phyloP scores from a whole-genome alignment of 345 rosid species.

The Aegle marmelos region DNA sequence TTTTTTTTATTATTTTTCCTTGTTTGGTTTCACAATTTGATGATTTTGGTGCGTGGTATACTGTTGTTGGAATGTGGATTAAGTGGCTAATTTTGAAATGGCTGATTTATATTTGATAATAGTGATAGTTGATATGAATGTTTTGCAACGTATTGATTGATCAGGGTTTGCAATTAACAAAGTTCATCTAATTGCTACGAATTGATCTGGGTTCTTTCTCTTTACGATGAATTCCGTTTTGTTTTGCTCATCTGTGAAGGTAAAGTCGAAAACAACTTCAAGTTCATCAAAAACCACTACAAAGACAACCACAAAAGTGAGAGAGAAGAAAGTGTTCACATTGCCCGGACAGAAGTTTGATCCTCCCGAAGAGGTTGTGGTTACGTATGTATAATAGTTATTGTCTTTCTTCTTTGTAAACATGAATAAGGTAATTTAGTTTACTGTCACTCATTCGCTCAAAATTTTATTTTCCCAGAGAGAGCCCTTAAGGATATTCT shows the following conservation, averaged over 20 bases:
- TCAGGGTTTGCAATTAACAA: neutral
- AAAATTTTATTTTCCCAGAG: slow-evolving; percentile 48
- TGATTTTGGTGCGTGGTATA: slow-evolving; percentile 13
- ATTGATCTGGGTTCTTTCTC: neutral
- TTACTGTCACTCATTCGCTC: neutral
- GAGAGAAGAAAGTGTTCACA: slow-evolving; percentile 86
- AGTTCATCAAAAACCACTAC: slow-evolving; percentile 52
- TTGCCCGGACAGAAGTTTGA: slow-evolving; percentile 84
- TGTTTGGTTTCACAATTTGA: slow-evolving; percentile 8
- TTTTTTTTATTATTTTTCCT: neutral
- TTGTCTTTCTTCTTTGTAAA: slow-evolving; percentile 7
- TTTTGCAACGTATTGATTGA: slow-evolving; percentile 11
- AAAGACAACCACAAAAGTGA: slow-evolving; percentile 48
- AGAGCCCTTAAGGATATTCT: slow-evolving; percentile 90
- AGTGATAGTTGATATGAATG: neutral
- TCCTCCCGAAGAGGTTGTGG: slow-evolving; percentile 94
- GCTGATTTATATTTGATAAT: neutral
- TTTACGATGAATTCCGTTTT: slow-evolving; percentile 18
- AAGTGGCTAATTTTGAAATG: neutral
- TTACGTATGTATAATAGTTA: slow-evolving; percentile 17
- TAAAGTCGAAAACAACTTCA: slow-evolving; percentile 42
- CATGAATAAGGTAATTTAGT: neutral
- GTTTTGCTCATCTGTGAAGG: slow-evolving; percentile 43
- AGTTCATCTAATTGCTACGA: neutral
- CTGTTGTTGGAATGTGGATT: neutral